Percentiles rank a stretch among this genome's conserved stretches.
phyloP scores from a whole-genome alignment of 257 asterid species.

The Ophiorrhiza pumila region DNA sequence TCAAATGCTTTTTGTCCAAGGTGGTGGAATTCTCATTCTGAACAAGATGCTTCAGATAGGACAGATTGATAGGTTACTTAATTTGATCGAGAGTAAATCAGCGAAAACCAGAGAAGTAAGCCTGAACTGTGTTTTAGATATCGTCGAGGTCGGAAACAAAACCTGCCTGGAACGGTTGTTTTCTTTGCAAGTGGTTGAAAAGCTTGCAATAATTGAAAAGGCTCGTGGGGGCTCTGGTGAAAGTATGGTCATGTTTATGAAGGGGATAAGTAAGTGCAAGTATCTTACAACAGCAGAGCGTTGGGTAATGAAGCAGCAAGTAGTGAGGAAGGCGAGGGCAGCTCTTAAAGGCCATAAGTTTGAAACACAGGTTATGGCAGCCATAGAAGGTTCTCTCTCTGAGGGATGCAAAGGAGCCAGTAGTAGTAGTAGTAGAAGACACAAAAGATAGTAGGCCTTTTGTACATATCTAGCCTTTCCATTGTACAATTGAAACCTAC shows the following conservation, averaged over 20 bases:
- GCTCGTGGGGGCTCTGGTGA: constrained; percentile 27
- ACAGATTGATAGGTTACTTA: constrained; percentile 23
- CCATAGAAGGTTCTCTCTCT: constrained; percentile 24
- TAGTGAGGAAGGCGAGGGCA: constrained; percentile 26
- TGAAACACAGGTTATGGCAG: constrained; percentile 21
- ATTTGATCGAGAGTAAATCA: constrained; percentile 26
- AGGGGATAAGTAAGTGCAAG: constrained; percentile 37
- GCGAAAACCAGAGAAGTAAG: constrained; percentile 29
- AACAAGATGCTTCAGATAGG: constrained; percentile 19
- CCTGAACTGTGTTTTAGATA: constrained; percentile 28
- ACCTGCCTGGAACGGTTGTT: constrained; percentile 25
- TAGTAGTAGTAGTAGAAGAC: constrained; percentile 19
- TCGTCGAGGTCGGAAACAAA: constrained; percentile 30
- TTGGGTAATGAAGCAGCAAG: constrained; percentile 36
- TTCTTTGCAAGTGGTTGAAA: constrained; percentile 26
- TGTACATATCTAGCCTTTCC: background rate
- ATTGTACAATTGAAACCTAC: background rate
- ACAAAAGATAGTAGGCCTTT: constrained; percentile 14
- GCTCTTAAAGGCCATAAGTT: constrained; percentile 27
- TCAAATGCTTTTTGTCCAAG: constrained; percentile 28
- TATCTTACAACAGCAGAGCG: constrained; percentile 27
- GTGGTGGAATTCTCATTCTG: constrained; percentile 28
- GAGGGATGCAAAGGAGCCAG: constrained; percentile 27
- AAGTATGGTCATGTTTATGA: constrained; percentile 24
- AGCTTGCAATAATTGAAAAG: constrained; percentile 24